phyloP scores from a whole-genome alignment of 2,329 filamentous ascomycete genomes.

The Diplodia scrobiculata region DNA sequence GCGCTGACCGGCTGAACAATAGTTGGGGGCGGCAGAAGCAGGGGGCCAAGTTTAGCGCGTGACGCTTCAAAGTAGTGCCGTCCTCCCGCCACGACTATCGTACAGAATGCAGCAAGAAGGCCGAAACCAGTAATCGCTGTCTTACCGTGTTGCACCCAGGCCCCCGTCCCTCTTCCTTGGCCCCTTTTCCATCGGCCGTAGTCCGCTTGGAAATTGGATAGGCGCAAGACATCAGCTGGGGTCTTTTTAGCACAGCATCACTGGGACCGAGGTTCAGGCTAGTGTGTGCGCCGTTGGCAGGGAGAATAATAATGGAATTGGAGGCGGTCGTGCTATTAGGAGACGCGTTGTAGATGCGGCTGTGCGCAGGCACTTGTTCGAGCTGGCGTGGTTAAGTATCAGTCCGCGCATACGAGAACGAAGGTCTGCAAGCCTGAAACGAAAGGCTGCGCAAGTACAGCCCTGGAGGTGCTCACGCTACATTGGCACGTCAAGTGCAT shows the following conservation, averaged over 20 bases:
- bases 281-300: not conserved
- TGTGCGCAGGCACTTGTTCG: not conserved
- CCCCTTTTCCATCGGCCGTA: conserved; percentile 5
- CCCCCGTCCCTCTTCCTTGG: not conserved
- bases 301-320: not conserved
- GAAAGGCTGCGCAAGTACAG: not conserved
- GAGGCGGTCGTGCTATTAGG: conserved; percentile 1
- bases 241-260: not conserved
- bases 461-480: not conserved
- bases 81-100: not conserved
- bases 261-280: not conserved
- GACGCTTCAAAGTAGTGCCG: conserved; percentile 15
- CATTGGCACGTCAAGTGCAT: conserved; percentile 6
- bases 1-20: not conserved
- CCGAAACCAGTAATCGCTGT: conserved; percentile 16
- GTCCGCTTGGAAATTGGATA: conserved; percentile 3
- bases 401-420: not conserved
- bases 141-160: not conserved
- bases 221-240: not conserved
- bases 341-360: not conserved
- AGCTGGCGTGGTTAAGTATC: not conserved
- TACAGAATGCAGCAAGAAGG: conserved; percentile 13
- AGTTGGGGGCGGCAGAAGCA: not conserved
- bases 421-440: conserved; percentile 12
- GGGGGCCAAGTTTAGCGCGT: conserved; percentile 6